phyloP scores from a whole-genome alignment of 805 yeast species.

The Candida orba region DNA sequence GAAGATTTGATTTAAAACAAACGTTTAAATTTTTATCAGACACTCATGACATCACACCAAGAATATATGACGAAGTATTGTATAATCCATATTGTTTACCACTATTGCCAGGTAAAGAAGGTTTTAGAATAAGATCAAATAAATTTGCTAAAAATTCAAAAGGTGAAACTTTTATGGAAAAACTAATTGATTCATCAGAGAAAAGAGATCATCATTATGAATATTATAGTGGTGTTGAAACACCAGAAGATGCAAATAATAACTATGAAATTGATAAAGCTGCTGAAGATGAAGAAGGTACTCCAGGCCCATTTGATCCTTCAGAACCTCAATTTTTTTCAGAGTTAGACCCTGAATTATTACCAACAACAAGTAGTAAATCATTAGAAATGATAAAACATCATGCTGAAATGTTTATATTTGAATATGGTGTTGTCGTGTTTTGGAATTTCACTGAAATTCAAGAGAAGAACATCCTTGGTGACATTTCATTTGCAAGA shows the following conservation, averaged over 20 bases:
- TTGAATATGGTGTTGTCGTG: constrained; percentile 92
- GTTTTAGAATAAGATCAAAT: constrained; percentile 69
- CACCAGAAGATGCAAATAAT: constrained; percentile 47
- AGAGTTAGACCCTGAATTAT: constrained; percentile 21
- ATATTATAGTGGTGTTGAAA: constrained; percentile 71
- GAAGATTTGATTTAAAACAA: constrained; percentile 60
- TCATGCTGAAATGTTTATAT: constrained; percentile 83
- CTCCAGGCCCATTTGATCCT: constrained; percentile 65
- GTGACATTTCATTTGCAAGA: constrained; percentile 63
- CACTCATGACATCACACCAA: constrained; percentile 77
- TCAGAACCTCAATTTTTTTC: constrained; percentile 90
- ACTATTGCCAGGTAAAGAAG: constrained; percentile 73
- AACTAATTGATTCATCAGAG: constrained; percentile 71
- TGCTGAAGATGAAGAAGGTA: constrained; percentile 22
- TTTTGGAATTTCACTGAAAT: constrained; percentile 94
- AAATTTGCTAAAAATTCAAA: constrained; percentile 31
- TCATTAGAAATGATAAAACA: constrained; percentile 22
- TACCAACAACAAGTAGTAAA: constrained; percentile 12
- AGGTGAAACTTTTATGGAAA: constrained; percentile 54
- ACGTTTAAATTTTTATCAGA: constrained; percentile 58
- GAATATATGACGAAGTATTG: constrained; percentile 87
- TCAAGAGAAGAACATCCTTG: constrained; percentile 89
- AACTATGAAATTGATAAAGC: constrained; percentile 31
- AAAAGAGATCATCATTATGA: constrained; percentile 89
- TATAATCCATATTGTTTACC: constrained; percentile 89